Conservation (phyloP, 139 green algal species). For the Volvox africanus region DNA sequence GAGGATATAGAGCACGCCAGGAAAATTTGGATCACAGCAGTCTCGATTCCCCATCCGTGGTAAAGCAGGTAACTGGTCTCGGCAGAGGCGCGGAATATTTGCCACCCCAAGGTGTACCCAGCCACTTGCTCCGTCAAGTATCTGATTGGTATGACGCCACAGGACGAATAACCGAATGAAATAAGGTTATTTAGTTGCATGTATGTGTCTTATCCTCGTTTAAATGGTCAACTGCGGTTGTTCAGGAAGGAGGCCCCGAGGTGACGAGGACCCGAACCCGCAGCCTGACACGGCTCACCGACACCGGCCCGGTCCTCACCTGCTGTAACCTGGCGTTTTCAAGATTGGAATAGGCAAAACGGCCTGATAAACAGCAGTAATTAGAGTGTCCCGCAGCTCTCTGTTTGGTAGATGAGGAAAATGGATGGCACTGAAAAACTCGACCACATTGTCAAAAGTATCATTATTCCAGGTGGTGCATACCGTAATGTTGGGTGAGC, state of each 20-base stretch:
- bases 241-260: too few species aligned
- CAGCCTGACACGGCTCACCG: too few species aligned
- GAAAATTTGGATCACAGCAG: neutral
- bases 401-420: neutral
- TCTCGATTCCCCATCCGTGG: neutral
- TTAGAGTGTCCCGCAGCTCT: neutral
- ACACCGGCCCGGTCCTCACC: neutral
- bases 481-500: neutral
- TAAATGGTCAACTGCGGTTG: too few species aligned
- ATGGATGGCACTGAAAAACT: neutral
- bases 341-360: neutral
- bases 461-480: neutral
- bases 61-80: neutral
- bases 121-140: neutral
- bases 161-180: too few species aligned
- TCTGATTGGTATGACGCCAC: neutral
- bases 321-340: neutral
- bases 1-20: neutral
- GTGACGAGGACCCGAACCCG: too few species aligned
- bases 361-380: neutral
- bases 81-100: neutral
- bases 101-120: neutral
- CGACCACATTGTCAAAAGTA: neutral
- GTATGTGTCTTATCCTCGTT: too few species aligned
- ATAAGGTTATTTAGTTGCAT: too few species aligned